Conservation (phyloP, 768 basidiomycete species). For the Porphyrellus cyaneotinctus region DNA sequence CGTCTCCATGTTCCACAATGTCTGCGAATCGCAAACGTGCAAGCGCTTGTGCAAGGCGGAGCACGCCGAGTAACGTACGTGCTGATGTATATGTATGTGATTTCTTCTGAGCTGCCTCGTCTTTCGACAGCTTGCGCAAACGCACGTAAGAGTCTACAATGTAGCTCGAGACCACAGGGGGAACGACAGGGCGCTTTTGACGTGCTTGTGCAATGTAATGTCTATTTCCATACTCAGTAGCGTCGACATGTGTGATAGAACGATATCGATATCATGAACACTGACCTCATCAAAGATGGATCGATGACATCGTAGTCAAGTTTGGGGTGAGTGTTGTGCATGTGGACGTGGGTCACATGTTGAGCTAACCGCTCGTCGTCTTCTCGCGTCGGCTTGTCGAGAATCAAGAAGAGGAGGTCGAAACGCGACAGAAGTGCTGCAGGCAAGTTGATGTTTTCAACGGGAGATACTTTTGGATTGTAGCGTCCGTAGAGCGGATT, state of each 20-base stretch:
- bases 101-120: conserved; percentile 84
- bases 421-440: conserved; percentile 95
- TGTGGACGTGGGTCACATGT: conserved; percentile 97
- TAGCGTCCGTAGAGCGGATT: conserved; percentile 98
- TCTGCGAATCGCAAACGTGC: conserved; percentile 87
- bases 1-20: conserved; percentile 77
- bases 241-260: background rate
- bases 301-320: conserved; percentile 82
- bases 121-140: conserved; percentile 87
- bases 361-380: conserved; percentile 95
- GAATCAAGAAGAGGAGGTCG: conserved; percentile 92
- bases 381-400: conserved; percentile 92
- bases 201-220: conserved; percentile 95
- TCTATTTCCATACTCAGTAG: conserved; percentile 36
- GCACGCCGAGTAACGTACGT: conserved; percentile 89
- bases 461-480: conserved; percentile 95
- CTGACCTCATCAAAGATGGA: conserved; percentile 83
- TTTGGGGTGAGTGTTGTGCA: conserved; percentile 88
- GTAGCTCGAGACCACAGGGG: conserved; percentile 83
- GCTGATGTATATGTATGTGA: conserved; percentile 94
- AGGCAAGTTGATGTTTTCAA: conserved; percentile 98
- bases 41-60: conserved; percentile 92
- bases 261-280: background rate
- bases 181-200: conserved; percentile 84
- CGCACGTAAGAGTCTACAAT: conserved; percentile 95